These are phyloP conservation scores for Neurospora intermedia DNA, from an alignment of 495 filamentous ascomycete species.

Conservation along the genomic window DNA sequence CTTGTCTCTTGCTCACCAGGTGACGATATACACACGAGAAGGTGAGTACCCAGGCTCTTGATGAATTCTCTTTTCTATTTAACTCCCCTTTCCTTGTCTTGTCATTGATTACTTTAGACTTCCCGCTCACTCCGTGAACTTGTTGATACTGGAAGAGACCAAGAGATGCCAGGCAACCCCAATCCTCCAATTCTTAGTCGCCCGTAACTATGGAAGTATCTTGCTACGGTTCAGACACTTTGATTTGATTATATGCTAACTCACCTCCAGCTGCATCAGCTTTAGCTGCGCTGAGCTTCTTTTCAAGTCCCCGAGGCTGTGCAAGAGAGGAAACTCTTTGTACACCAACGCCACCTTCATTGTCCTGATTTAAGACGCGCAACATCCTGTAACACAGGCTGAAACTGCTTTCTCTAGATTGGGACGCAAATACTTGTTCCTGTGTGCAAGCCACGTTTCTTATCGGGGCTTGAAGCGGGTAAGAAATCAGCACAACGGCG, in stretches of 20 bases:
- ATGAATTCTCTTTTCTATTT: not conserved
- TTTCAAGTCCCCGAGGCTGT: not conserved
- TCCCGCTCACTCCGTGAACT: not conserved
- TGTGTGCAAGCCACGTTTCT: not conserved
- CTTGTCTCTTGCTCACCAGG: not conserved
- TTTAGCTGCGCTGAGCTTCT: not conserved
- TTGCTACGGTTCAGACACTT: not conserved
- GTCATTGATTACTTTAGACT: not conserved
- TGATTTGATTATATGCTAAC: not conserved
- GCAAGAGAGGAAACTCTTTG: not conserved
- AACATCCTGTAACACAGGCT: not conserved
- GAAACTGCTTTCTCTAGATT: not conserved
- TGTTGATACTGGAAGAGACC: not conserved
- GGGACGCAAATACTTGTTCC: not conserved
- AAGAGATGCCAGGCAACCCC: not conserved
- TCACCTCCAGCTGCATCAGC: not conserved
- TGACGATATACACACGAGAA: not conserved
- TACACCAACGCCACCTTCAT: not conserved
- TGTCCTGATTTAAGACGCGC: not conserved
- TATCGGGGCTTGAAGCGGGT: not conserved
- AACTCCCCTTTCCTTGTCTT: not conserved
- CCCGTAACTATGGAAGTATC: not conserved
- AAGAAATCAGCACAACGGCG: not conserved
- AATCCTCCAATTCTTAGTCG: not conserved
- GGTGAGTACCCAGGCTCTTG: not conserved